A percentile compares a stretch with the other conserved stretches of the same genome.
Conservation (phyloP, 352 stramenopile genomes). For the Globisporangium apiculatum region DNA sequence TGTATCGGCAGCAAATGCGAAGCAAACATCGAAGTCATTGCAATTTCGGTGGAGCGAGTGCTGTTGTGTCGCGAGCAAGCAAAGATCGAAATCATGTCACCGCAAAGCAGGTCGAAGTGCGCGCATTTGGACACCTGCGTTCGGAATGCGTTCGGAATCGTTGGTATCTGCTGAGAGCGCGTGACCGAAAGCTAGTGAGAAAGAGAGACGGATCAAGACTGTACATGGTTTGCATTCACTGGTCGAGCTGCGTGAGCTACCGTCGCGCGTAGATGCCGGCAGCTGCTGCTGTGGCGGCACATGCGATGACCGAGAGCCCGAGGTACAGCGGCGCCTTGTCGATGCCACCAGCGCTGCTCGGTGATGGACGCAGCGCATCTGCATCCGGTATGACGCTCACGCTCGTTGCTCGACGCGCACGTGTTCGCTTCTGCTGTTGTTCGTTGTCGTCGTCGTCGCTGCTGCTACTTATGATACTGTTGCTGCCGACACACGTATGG, state of each 20-base stretch:
- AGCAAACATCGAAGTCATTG: no score
- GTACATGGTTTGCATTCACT: background rate
- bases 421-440: conserved; percentile 3
- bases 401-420: background rate
- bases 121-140: no score
- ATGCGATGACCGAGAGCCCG: conserved; percentile 44
- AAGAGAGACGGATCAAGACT: background rate
- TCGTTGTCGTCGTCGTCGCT: conserved; percentile 5
- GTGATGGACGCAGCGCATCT: background rate
- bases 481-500: conserved; percentile 8
- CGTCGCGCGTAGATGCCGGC: conserved; percentile 32
- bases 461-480: conserved; percentile 4
- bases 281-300: conserved; percentile 35
- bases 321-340: conserved; percentile 30
- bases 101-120: no score
- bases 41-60: no score
- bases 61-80: no score
- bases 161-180: no score
- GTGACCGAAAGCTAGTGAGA: background rate
- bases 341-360: conserved; percentile 5
- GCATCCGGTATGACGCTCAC: no score
- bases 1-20: no score
- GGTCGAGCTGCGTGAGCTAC: conserved; percentile 11
- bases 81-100: no score
- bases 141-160: no score